Percentiles rank a stretch among this genome's conserved stretches.
phyloP scores from a whole-genome alignment of 148 eudicot species.

The Amaranthus palmeri region DNA sequence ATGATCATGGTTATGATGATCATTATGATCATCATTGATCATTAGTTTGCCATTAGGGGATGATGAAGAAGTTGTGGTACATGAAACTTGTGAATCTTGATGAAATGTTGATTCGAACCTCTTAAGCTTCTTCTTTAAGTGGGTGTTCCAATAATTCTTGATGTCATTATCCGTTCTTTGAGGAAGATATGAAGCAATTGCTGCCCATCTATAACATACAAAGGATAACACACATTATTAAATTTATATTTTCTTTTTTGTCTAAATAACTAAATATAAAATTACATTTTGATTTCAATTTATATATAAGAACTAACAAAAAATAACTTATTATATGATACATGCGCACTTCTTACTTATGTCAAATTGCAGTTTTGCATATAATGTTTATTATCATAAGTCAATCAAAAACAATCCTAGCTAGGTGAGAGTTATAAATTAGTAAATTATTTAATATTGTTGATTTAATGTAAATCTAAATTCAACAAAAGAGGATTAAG shows the following conservation, averaged over 20 bases:
- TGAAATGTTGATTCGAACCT: constrained; percentile 43
- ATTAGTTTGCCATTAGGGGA: neutral
- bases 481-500: neutral
- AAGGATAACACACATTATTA: neutral
- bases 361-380: too few species aligned
- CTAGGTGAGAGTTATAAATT: neutral
- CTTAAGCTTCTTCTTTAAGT: constrained; percentile 81
- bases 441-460: neutral
- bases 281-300: too few species aligned
- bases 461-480: neutral
- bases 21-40: neutral
- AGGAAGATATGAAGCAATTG: constrained; percentile 90
- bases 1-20: neutral
- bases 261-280: too few species aligned
- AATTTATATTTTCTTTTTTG: too few species aligned
- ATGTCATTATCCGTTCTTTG: constrained; percentile 93
- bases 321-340: too few species aligned
- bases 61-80: neutral
- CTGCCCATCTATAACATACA: constrained; percentile 66
- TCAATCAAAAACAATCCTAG: too few species aligned
- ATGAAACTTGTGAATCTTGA: constrained; percentile 14
- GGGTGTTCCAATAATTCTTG: constrained; percentile 93
- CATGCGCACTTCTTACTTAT: too few species aligned
- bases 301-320: too few species aligned
- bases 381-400: too few species aligned